Base-by-base conservation (phyloP, 176 grass and related monocot species). In the Triticum urartu region DNA sequence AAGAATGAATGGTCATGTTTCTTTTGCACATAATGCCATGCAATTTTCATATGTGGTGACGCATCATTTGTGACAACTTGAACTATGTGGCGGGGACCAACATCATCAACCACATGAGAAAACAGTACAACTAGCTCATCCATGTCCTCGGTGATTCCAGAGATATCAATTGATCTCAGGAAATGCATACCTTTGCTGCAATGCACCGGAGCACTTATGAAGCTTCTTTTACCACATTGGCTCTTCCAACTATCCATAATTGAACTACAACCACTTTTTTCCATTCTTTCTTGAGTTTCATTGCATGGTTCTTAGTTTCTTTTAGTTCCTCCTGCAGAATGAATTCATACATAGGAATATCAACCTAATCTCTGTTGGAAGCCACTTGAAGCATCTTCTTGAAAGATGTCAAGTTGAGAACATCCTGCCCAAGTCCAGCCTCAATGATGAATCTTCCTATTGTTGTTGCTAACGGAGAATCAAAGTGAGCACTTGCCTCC, bases 111-210 rank as follows among this genome's bases (percentile, higher is more conserved):
- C 74, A 92, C 77, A 68, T 47, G 60, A 68, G 62, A 72, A 85
- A 92, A 62, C 61, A 88, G 72, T 33, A 65, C 72, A 64, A 64
- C 77, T 26, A 94, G 86, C 66, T 87, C 86, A 88, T 91, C 90
- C 18, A 89, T 84, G 17, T 95, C 95, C 48, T 84, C 52, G 45
- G 88, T 63, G 62, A 87, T 85, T 66, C 38, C 33, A 25, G 91
- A 92, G 47, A 80, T 85, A 89, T 98, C 84, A 56, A 92, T 81
- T 11, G 93, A 98, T 86, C 79, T 98, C 68, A 95, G 66, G 77
- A 98, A 98, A 35, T 94, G 2, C 22, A 89, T 92, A 47, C 93
- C 93, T 75, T 81, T 60, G 32, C 62, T 75, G 78, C 88, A 93
- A 78, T 93, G 74, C 59, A 92, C 93, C 11, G 91, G 83, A 87